Base-by-base conservation (phyloP, 345 rosid species). In the Hibiscus trionum region DNA sequence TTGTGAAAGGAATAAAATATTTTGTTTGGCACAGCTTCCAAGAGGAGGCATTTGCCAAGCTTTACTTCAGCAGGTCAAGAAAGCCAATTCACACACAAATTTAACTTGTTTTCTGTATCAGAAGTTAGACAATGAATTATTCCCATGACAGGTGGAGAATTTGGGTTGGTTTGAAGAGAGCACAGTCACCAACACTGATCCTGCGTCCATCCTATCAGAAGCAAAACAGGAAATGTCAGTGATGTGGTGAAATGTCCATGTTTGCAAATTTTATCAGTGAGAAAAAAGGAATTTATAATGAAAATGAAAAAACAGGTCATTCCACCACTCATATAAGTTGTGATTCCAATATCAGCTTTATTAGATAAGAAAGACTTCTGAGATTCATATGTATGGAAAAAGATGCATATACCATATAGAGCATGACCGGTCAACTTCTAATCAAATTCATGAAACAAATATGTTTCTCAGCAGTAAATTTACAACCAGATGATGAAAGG, bases 11-110 rank as follows among this genome's bases (percentile, higher is more conserved):
- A 94, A 73, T 88, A 94, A 65, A 94, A 94, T 70, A 94, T 58
- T 81, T 94, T 93, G 93, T 94, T 94, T 5, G 98, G 97, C 86
- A 80, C 86, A 72, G 96, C 91, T 60, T 91, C 98, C 80, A 90
- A 68, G 16, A 72, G 88, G 86, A 88, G 72, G 84, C 90, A 86
- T 86, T 87, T 88, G 88, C 93, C 97, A 80, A 94, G 96, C 73
- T 85, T 90, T 39, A 91, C 79, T 75, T 95, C 99, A 44, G 91
- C 58, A 24, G 91, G 90, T 75, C 99, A 86, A 82, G 88, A 91
- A 4, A 91, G 90, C 97, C 99, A 91, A 88, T 88, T 88, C 47
- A 90, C 97, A 76, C 87, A 75, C 59, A 94, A 73, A 53, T 67
- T 87, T 15, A 88, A 77, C 72, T 78, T 82, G 11, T 77, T 81